Evolutionary conservation across 2,329 filamentous ascomycete species (phyloP), one percentile per base, ranked within the genome.

Genomic region (Fusarium sp.): DNA sequence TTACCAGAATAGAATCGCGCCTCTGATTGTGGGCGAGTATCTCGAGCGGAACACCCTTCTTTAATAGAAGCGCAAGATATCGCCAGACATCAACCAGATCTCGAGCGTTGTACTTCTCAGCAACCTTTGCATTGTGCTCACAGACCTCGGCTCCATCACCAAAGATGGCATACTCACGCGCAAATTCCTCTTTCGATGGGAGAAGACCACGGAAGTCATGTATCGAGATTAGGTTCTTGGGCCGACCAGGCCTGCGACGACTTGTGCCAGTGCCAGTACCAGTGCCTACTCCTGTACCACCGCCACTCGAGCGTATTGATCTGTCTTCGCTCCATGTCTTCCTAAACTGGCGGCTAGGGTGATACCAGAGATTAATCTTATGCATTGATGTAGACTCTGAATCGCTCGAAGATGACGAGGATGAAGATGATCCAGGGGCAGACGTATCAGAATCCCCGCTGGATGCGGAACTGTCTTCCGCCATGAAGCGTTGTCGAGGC

Each of bases 1-100:
- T 89, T 11, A 95, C 88, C 33, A 94, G 82, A 53, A 93, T 87
- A 6, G 90, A 91, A 67, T 92, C 86, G 13, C 86, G 85, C 44
- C 86, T 84, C 69, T 87, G 84, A 35, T 86, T 83, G 63, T 88
- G 86, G 7, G 86, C 85, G 47, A 92, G 82, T 32, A 94, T 83
- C 75, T 92, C 88, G 7, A 96, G 84, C 3, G 93, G 93, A 33
- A 95, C 91, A 49, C 94, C 90, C 74, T 93, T 93, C 73, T 91
- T 90, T 50, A 98, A 84, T 10, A 98, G 86, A 65, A 98, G 85
- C 23, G 90, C 92, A 61, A 94, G 86, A 73, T 98, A 92, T 54
- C 89, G 90, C 96, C 96, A 99, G 11, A 97, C 89, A 75, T 94
- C 90, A 32, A 93, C 92, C 35, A 97, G 83, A 72, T 97, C 94